Evolutionary conservation across 352 stramenopile genomes (phyloP).

Genomic region (Pythium brachiatum): DNA sequence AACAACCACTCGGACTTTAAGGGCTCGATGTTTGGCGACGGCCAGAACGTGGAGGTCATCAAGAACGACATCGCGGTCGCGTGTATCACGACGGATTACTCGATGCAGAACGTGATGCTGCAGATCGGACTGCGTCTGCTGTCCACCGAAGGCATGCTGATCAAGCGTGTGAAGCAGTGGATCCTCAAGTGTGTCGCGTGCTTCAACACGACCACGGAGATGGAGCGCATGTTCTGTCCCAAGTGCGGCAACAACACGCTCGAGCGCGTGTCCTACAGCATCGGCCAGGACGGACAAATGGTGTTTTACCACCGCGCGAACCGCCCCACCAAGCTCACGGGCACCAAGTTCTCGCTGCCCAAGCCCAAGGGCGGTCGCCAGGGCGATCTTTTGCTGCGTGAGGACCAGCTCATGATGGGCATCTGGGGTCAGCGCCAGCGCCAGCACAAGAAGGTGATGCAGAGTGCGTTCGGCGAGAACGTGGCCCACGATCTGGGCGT

Average conservation of each 20-base stretch:
- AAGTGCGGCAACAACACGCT: constrained; percentile 96
- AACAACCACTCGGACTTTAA: constrained; percentile 64
- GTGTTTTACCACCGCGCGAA: constrained; percentile 83
- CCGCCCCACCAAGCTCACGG: constrained; percentile 88
- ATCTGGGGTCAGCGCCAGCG: constrained; percentile 95
- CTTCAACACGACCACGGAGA: constrained; percentile 93
- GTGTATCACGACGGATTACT: constrained; percentile 89
- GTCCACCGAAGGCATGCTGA: constrained; percentile 81
- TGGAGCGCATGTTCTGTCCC: constrained; percentile 95
- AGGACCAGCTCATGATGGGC: constrained; percentile 96
- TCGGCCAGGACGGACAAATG: constrained; percentile 91
- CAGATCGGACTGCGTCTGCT: constrained; percentile 84
- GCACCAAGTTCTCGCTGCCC: constrained; percentile 97
- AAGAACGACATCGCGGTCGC: constrained; percentile 48
- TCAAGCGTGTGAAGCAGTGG: constrained; percentile 92
- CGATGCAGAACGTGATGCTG: constrained; percentile 90
- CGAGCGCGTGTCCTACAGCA: constrained; percentile 92
- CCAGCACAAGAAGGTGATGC: constrained; percentile 88
- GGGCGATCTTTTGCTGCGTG: constrained; percentile 95
- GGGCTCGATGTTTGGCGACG: constrained; percentile 72
- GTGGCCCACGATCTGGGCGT: constrained; percentile 92
- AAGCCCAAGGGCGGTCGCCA: constrained; percentile 92
- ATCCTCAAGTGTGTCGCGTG: constrained; percentile 97
- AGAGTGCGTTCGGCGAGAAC: constrained; percentile 94
- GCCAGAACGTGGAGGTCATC: constrained; percentile 62